A percentile compares a stretch with the other conserved stretches of the same genome.
Conservation (phyloP, 768 basidiomycete genomes). For the Phanerochaete carnosa region DNA sequence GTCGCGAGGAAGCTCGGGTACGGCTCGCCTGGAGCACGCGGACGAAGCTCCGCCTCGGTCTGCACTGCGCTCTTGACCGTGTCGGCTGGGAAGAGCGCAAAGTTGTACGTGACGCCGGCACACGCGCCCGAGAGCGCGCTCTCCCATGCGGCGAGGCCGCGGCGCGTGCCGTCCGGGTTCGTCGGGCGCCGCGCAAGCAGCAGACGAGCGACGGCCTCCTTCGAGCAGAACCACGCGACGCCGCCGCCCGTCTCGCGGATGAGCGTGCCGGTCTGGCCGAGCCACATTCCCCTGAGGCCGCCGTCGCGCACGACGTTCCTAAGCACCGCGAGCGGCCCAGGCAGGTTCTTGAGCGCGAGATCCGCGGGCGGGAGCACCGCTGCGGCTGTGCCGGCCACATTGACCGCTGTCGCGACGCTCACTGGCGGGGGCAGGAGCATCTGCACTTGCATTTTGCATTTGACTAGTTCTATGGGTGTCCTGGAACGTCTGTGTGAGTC, state of each 20-base stretch:
- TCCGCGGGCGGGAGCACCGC: slow-evolving; percentile 12
- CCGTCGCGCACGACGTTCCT: slow-evolving; percentile 56
- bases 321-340: slow-evolving; percentile 74
- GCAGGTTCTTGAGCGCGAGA: slow-evolving; percentile 35
- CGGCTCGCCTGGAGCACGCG: slow-evolving; percentile 33
- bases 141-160: slow-evolving; percentile 55
- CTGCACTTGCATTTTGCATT: slow-evolving; percentile 98
- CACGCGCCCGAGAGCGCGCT: slow-evolving; percentile 83
- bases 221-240: slow-evolving; percentile 88
- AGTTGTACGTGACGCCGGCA: slow-evolving; percentile 82
- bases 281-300: slow-evolving; percentile 89
- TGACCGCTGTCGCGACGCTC: neutral
- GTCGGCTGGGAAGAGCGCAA: slow-evolving; percentile 94
- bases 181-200: slow-evolving; percentile 44
- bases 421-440: slow-evolving; percentile 50
- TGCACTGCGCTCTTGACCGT: slow-evolving; percentile 94
- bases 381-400: neutral
- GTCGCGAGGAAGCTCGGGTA: slow-evolving; percentile 53
- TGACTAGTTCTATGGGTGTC: slow-evolving; percentile 92
- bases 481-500: slow-evolving; percentile 32
- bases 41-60: slow-evolving; percentile 85
- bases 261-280: slow-evolving; percentile 91
- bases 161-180: slow-evolving; percentile 24
- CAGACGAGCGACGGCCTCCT: slow-evolving; percentile 67
- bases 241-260: slow-evolving; percentile 92